phyloP scores from a whole-genome alignment of 306 rosid genomes.

The Vachellia pachyceras region DNA sequence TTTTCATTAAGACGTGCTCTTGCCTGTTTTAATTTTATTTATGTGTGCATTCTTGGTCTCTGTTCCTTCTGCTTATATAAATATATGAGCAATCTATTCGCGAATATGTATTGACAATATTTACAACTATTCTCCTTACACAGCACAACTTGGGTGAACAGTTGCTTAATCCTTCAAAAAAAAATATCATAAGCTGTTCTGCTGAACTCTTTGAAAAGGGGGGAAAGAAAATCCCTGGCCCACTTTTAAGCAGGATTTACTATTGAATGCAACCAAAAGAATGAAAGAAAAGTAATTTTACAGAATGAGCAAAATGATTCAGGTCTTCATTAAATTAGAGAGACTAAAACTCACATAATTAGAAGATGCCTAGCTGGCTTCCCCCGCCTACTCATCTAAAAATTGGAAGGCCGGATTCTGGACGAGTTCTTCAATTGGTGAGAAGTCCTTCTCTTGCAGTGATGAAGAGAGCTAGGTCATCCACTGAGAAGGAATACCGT shows the following conservation, averaged over 20 bases:
- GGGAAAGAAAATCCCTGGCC: conserved; percentile 33
- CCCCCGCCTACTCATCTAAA: conserved; percentile 60
- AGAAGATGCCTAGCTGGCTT: conserved; percentile 9
- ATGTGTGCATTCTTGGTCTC: too few relatives aligned
- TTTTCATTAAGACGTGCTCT: too few relatives aligned
- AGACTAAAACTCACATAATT: background rate
- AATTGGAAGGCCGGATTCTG: conserved; percentile 81
- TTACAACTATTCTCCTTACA: too few relatives aligned
- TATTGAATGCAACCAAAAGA: conserved; percentile 56
- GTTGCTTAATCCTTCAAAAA: too few relatives aligned
- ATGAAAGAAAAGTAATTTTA: conserved; percentile 57
- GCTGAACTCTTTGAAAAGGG: too few relatives aligned
- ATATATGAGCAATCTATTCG: too few relatives aligned
- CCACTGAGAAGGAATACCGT: conserved; percentile 92
- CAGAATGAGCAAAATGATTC: conserved; percentile 38
- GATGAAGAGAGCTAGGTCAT: conserved; percentile 79
- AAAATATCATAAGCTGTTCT: too few relatives aligned
- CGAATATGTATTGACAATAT: too few relatives aligned
- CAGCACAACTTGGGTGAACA: too few relatives aligned
- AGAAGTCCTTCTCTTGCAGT: conserved; percentile 73
- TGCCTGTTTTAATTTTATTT: too few relatives aligned
- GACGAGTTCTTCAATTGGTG: conserved; percentile 70
- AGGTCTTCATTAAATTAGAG: background rate
- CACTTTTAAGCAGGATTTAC: conserved; percentile 40
- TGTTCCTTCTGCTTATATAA: too few relatives aligned